Evolutionary conservation across 345 rosid species (phyloP), one percentile per base, ranked within the genome.

Genomic region (Eutrema japonicum): DNA sequence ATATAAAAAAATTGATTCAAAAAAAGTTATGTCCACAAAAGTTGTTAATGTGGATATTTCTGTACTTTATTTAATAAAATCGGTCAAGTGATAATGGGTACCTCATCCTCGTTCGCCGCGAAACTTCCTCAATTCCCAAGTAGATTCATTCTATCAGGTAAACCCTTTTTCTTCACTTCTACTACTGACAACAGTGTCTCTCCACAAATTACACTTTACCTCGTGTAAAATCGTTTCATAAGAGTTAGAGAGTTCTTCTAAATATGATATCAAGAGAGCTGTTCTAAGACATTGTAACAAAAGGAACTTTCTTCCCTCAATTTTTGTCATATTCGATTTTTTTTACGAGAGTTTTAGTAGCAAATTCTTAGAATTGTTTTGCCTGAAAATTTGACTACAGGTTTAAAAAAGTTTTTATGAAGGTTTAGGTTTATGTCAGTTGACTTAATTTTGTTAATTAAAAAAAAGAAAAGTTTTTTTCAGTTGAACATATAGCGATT

Each of bases 91-190:
- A 38, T 63, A 76, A 56, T 50, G 41, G 35, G 35, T 33, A 68
- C 16, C 38, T 61, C 50, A 62, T 64, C 60, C 74, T 76, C 51
- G 71, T 70, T 52, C 2, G 1, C 38, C 13, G 60, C 70, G 60
- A 76, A 70, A 70, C 66, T 70, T 70, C 66, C 70, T 63, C 79
- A 70, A 55, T 63, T 76, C 47, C 75, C 79, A 76, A 70, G 79
- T 76, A 76, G 79, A 70, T 76, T 76, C 75, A 22, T 63, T 70
- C 55, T 27, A 18, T 67, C 71, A 76, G 66, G 71, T 54, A 62
- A 69, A 70, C 50, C 38, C 68, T 68, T 53, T 61, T 42, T 16
- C 41, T 59, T 67, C 70, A 33, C 33, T 68, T 59, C 50, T 68
- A 16, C 62, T 36, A 14, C 79, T 68, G 57, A 61, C 70, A 75